Conservation (phyloP, 208 protist genomes). For the Zelonia costaricensis region DNA sequence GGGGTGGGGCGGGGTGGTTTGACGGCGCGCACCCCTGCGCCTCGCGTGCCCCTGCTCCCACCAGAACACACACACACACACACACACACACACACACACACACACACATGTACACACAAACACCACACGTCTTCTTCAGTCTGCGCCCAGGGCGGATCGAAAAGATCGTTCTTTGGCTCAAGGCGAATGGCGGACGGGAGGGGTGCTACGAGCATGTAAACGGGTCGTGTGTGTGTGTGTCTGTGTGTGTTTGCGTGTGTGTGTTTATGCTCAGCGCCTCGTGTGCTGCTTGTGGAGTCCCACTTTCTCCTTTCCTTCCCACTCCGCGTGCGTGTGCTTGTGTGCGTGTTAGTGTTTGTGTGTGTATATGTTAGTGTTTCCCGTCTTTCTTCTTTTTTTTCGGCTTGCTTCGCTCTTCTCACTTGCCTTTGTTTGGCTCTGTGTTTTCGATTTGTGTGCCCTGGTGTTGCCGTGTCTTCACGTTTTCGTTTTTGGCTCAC, state of each 20-base stretch:
- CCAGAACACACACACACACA: too few species aligned
- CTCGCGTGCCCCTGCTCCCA: too few species aligned
- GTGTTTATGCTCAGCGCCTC: background rate
- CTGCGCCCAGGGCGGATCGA: too few species aligned
- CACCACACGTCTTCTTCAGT: too few species aligned
- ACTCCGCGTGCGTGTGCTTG: background rate
- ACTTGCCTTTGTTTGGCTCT: too few species aligned
- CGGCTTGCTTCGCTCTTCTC: too few species aligned
- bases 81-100: background rate
- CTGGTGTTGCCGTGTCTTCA: too few species aligned
- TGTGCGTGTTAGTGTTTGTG: background rate
- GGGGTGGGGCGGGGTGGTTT: background rate
- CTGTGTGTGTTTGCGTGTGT: background rate
- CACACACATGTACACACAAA: background rate
- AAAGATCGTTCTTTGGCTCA: too few species aligned
- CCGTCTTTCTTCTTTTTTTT: constrained; percentile 12
- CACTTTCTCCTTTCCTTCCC: background rate
- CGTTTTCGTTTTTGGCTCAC: background rate
- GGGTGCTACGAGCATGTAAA: too few species aligned
- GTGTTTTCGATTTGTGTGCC: too few species aligned
- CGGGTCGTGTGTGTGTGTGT: background rate
- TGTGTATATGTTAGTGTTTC: background rate
- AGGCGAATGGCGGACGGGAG: too few species aligned
- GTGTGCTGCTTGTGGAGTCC: too few species aligned
- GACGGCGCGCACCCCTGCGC: background rate